Evolutionary conservation across 1,284 basidiomycete genomes (phyloP).

Genomic region (Cryptococcus neoformans): DNA sequence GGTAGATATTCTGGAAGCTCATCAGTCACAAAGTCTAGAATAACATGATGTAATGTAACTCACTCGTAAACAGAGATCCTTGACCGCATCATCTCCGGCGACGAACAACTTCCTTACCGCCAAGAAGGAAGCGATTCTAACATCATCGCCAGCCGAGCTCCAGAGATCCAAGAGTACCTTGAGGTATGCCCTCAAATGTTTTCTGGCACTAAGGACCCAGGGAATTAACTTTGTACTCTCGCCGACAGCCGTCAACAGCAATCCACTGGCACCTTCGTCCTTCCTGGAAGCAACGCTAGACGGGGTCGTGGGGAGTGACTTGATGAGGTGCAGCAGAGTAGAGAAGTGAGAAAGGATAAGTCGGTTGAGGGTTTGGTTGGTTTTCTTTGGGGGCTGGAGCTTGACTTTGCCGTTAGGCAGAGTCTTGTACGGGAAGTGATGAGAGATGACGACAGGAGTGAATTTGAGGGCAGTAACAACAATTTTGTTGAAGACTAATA

Average conservation of each 20-base stretch:
- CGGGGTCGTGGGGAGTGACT: constrained; percentile 64
- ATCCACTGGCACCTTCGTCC: constrained; percentile 40
- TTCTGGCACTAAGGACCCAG: constrained; percentile 77
- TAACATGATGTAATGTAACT: constrained; percentile 6
- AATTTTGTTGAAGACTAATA: constrained; percentile 84
- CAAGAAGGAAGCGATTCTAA: constrained; percentile 84
- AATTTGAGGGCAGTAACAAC: constrained; percentile 83
- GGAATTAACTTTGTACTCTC: constrained; percentile 86
- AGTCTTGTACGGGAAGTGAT: constrained; percentile 85
- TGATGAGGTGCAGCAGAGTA: constrained; percentile 74
- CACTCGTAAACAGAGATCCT: constrained; percentile 86
- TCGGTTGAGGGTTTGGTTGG: constrained; percentile 76
- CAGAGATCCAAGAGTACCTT: constrained; percentile 83
- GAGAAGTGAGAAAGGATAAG: constrained; percentile 85
- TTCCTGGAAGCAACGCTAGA: constrained; percentile 25
- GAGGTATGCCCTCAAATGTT: constrained; percentile 76
- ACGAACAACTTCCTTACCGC: constrained; percentile 78
- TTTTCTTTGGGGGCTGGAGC: constrained; percentile 49
- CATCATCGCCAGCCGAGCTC: constrained; percentile 74
- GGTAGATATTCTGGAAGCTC: constrained; percentile 67
- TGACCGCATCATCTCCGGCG: constrained; percentile 73
- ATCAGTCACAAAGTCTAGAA: neutral
- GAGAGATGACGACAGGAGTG: constrained; percentile 81
- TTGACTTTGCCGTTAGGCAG: constrained; percentile 76
- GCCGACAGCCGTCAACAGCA: constrained; percentile 66